Conservation (phyloP, 2,329 filamentous ascomycete species). For the Pseudocercospora cruenta region DNA sequence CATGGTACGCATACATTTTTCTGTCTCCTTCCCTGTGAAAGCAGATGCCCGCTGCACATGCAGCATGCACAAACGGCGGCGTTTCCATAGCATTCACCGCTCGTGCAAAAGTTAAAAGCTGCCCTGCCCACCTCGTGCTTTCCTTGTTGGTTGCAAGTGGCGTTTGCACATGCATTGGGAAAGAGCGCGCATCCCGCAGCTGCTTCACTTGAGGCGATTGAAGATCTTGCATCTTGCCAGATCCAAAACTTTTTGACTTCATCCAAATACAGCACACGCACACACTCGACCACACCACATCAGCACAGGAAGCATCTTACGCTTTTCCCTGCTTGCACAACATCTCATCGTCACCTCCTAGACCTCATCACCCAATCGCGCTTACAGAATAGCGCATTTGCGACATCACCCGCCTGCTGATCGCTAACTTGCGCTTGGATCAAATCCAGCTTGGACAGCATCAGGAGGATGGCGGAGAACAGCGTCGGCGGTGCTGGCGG, state of each 20-base stretch:
- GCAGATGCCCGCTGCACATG: conserved; percentile 11
- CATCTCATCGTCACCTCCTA: neutral
- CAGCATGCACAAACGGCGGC: conserved; percentile 18
- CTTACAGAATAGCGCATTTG: neutral
- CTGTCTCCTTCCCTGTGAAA: conserved; percentile 5
- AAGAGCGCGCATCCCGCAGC: neutral
- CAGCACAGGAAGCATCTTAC: conserved; percentile 3
- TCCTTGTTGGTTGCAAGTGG: neutral
- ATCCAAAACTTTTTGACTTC: neutral
- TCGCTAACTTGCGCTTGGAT: neutral
- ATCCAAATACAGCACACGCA: neutral
- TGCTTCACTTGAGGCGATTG: conserved; percentile 8
- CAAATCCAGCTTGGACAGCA: neutral
- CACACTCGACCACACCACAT: neutral
- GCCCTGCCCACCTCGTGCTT: neutral
- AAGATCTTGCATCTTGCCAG: conserved; percentile 5
- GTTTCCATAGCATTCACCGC: conserved; percentile 15
- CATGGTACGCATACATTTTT: conserved; percentile 6
- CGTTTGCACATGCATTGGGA: conserved; percentile 8
- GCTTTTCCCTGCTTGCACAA: neutral
- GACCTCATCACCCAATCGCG: neutral
- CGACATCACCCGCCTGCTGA: neutral
- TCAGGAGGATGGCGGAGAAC: conserved; percentile 19
- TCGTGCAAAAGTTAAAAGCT: neutral
- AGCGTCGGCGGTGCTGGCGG: conserved; percentile 1